These are phyloP conservation scores for Phialophora expanda DNA, from an alignment of 2,329 filamentous ascomycete genomes.

Conservation along the genomic window DNA sequence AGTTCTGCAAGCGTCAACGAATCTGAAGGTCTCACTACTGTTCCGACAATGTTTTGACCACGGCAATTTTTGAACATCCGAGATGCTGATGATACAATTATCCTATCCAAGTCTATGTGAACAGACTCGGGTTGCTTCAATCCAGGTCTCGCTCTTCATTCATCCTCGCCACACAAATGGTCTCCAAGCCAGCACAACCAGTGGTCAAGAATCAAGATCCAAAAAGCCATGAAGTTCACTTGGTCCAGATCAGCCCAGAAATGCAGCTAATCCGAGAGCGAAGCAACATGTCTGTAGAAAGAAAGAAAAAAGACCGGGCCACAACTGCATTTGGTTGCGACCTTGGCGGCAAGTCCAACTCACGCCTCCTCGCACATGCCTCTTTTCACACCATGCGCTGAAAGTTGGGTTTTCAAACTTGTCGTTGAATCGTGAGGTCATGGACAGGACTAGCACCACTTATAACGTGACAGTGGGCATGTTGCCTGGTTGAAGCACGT, in stretches of 20 bases:
- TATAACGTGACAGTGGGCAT: conserved; percentile 43
- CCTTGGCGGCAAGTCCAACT: conserved; percentile 15
- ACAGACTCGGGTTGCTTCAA: conserved; percentile 20
- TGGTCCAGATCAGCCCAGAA: conserved; percentile 6
- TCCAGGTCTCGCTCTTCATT: neutral
- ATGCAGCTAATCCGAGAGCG: conserved; percentile 7
- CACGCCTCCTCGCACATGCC: neutral
- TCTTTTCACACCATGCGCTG: conserved; percentile 1
- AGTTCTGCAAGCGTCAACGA: no score
- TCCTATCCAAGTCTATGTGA: conserved; percentile 14
- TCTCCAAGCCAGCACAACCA: conserved; percentile 20
- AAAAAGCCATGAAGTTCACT: conserved; percentile 21
- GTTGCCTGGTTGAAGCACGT: conserved; percentile 55
- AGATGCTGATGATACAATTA: conserved; percentile 26
- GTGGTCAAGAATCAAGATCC: conserved; percentile 23
- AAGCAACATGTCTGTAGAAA: conserved; percentile 29
- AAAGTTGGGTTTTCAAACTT: conserved; percentile 4
- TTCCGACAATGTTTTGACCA: neutral
- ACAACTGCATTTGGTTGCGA: conserved; percentile 16
- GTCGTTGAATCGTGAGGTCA: conserved; percentile 32
- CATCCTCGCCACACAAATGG: conserved; percentile 17
- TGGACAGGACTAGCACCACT: conserved; percentile 12
- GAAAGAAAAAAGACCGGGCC: conserved; percentile 26
- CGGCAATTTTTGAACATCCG: conserved; percentile 7
- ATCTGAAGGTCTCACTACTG: neutral